These are phyloP conservation scores for Citrus cavaleriei DNA, from an alignment of 345 rosid species.

Conservation along the genomic window DNA sequence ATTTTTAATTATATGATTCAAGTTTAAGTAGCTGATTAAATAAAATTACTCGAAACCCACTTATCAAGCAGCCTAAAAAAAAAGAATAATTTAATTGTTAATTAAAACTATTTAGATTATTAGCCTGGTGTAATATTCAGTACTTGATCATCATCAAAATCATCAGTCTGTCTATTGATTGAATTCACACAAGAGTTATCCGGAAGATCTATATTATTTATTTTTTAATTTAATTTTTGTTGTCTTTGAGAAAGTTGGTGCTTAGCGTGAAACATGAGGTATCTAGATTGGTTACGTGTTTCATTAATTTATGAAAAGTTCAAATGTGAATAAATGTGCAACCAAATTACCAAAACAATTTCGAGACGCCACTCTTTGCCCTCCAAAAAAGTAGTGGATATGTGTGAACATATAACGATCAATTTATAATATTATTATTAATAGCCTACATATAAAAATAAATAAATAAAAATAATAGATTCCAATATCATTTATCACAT, in stretches of 20 bases:
- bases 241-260: neutral
- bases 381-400: neutral
- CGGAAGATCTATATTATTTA: too few relatives aligned
- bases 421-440: too few relatives aligned
- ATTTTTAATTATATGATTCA: too few relatives aligned
- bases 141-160: neutral
- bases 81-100: too few relatives aligned
- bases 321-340: neutral
- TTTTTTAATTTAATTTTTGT: neutral
- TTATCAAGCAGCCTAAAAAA: rapidly evolving
- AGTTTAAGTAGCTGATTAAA: too few relatives aligned
- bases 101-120: too few relatives aligned
- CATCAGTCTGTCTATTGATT: neutral
- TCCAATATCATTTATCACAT: too few relatives aligned
- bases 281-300: neutral
- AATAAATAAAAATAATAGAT: too few relatives aligned
- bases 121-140: too few relatives aligned
- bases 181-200: neutral
- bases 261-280: neutral
- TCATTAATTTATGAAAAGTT: neutral
- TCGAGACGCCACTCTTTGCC: neutral
- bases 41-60: rapidly evolving
- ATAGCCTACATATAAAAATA: too few relatives aligned
- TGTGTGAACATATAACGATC: neutral
- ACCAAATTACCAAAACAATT: neutral